Evolutionary conservation across 2,329 filamentous ascomycete species (phyloP), one percentile per base, ranked within the genome.

Genomic region (Phialocephala subalpina): DNA sequence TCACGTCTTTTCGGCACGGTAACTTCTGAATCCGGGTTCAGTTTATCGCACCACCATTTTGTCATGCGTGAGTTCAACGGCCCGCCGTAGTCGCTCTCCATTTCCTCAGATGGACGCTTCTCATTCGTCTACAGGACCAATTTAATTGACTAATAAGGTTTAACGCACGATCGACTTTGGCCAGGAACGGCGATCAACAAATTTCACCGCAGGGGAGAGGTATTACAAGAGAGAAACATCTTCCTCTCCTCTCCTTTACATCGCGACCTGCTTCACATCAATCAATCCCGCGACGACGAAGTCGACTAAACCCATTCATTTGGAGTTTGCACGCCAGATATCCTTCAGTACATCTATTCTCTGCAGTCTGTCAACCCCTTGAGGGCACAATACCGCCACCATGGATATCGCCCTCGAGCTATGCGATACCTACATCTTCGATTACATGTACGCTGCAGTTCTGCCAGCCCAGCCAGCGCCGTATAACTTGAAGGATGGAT

Each of bases 341-440:
- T 53, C 11, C 52, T 55, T 60, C 59, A 38, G 60, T 56, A 56
- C 59, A 49, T 16, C 42, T 29, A 40, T 33, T 35, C 16, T 58
- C 20, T 29, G 35, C 25, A 27, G 38, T 22, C 35, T 45, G 11
- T 27, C 49, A 27, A 49, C 33, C 20, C 45, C 25, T 20, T 27
- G 38, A 60, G 42, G 49, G 36, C 22, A 29, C 49, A 53, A 29
- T 52, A 62, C 58, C 69, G 65, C 70, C 82, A 83, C 77, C 79
- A 97, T 98, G 95, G 95, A 98, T 84, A 88, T 97, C 81, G 88
- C 96, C 55, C 90, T 97, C 71, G 94, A 97, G 80, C 74, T 94
- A 67, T 86, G 88, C 80, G 95, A 98, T 81, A 92, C 90, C 73
- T 93, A 91, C 75, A 75, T 94, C 69, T 91, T 91, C 79, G 95